These are phyloP conservation scores for Schwanniomyces etchellsii DNA, from an alignment of 1,139 yeast species.

Conservation along the genomic window DNA sequence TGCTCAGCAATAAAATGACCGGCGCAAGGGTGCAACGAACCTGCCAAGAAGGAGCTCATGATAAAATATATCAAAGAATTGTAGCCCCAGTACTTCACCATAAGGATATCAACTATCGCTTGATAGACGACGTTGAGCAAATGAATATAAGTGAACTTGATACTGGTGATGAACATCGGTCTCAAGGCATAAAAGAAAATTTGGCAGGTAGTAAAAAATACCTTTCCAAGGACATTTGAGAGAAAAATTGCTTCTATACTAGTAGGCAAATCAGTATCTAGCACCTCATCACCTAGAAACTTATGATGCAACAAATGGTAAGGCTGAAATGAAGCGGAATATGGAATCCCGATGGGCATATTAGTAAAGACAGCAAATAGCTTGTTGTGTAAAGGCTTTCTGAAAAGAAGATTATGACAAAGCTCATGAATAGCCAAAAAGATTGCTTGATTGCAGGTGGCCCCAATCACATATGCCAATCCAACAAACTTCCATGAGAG, in stretches of 20 bases:
- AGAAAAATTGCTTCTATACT: conserved; percentile 65
- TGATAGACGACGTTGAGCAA: conserved; percentile 63
- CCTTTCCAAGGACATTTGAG: conserved; percentile 77
- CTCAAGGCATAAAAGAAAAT: conserved; percentile 83
- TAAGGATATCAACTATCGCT: conserved; percentile 47
- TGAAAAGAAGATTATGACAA: conserved; percentile 82
- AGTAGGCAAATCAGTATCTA: conserved; percentile 88
- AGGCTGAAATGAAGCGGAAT: conserved; percentile 86
- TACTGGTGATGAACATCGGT: conserved; percentile 78
- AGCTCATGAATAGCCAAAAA: conserved; percentile 87
- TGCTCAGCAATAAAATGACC: conserved; percentile 96
- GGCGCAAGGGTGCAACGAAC: conserved; percentile 89
- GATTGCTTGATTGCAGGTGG: conserved; percentile 77
- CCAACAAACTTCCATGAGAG: conserved; percentile 51
- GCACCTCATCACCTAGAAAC: conserved; percentile 77
- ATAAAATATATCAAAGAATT: conserved; percentile 62
- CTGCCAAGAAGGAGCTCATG: conserved; percentile 79
- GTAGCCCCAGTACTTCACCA: conserved; percentile 59
- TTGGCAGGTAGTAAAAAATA: conserved; percentile 87
- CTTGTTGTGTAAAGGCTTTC: conserved; percentile 64
- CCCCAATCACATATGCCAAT: conserved; percentile 75
- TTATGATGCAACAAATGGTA: conserved; percentile 91
- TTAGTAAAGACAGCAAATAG: conserved; percentile 74
- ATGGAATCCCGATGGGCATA: conserved; percentile 85
- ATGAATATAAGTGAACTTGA: conserved; percentile 72